A percentile compares a stretch with the other conserved stretches of the same genome.
phyloP scores from a whole-genome alignment of 768 basidiomycete species.

The Rhizopogon rudus region DNA sequence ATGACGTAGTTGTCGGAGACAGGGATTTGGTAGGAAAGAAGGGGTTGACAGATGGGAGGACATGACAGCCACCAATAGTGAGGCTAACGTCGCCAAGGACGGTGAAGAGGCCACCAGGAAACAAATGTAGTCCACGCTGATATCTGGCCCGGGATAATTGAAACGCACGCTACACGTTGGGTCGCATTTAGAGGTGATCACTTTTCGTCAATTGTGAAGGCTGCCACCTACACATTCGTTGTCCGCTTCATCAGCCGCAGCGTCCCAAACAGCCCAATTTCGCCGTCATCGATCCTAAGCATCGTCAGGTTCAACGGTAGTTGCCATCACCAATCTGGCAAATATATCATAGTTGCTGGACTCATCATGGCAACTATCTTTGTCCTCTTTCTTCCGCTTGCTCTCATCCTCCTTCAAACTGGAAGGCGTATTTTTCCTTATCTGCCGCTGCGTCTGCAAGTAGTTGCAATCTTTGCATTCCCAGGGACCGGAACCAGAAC shows the following conservation, averaged over 20 bases:
- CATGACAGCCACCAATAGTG: slow-evolving; percentile 56
- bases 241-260: slow-evolving; percentile 58
- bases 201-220: too few species aligned
- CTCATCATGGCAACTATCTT: too few species aligned
- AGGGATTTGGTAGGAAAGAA: slow-evolving; percentile 38
- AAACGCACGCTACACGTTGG: slow-evolving; percentile 20
- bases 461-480: neutral
- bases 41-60: slow-evolving; percentile 41
- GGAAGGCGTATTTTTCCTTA: slow-evolving; percentile 11
- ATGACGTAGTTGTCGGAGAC: slow-evolving; percentile 41
- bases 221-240: too few species aligned
- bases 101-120: slow-evolving; percentile 38
- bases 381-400: slow-evolving; percentile 3
- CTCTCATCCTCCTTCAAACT: slow-evolving; percentile 5
- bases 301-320: too few species aligned
- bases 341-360: too few species aligned
- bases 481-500: neutral
- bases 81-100: slow-evolving; percentile 57
- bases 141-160: slow-evolving; percentile 44
- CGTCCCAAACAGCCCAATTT: slow-evolving; percentile 62
- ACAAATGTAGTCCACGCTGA: slow-evolving; percentile 30
- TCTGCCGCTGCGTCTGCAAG: slow-evolving; percentile 1
- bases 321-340: too few species aligned
- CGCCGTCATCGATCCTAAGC: slow-evolving; percentile 35
- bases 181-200: too few species aligned